Evolutionary conservation across 139 green algal species (phyloP).

Genomic region (Micromonas pusilla): DNA sequence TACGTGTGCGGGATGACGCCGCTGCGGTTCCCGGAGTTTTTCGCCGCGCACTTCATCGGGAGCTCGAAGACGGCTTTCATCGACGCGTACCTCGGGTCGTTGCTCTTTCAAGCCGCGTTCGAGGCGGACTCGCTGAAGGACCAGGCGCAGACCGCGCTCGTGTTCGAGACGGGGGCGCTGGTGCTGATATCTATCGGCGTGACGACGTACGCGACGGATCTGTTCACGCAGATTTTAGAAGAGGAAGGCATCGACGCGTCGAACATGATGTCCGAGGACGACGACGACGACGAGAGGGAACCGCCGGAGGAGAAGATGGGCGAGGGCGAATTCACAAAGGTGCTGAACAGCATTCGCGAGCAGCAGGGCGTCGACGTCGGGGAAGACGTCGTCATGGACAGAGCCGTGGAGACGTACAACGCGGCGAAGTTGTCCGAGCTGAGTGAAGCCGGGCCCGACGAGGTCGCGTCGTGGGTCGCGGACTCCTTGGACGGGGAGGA

Average conservation of each 20-base stretch:
- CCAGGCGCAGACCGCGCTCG: constrained; percentile 1
- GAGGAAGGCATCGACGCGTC: constrained; percentile 17
- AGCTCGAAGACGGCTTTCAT: constrained; percentile 23
- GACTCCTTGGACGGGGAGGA: too few relatives aligned
- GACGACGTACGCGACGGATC: constrained; percentile 16
- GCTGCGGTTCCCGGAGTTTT: constrained; percentile 13
- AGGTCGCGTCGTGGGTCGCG: too few relatives aligned
- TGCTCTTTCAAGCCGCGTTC: not conserved
- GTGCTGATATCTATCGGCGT: not conserved
- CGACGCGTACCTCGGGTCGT: constrained; percentile 11
- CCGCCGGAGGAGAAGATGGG: not conserved
- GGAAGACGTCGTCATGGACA: too few relatives aligned
- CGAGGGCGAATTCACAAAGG: not conserved
- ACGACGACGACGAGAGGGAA: not conserved
- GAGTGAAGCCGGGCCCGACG: too few relatives aligned
- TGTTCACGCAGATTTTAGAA: constrained; percentile 23
- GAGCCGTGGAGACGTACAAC: too few relatives aligned
- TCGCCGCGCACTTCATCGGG: constrained; percentile 25
- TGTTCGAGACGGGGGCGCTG: constrained; percentile 19
- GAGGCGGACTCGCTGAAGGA: not conserved
- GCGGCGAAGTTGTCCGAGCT: too few relatives aligned
- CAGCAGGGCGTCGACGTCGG: too few relatives aligned
- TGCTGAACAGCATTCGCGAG: too few relatives aligned
- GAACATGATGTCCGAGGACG: not conserved
- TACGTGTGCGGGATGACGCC: constrained; percentile 19